A percentile compares a stretch with the other conserved stretches of the same genome.
These are phyloP conservation scores for Naematelia aurantialba DNA, from an alignment of 768 basidiomycete species.

Conservation along the genomic window DNA sequence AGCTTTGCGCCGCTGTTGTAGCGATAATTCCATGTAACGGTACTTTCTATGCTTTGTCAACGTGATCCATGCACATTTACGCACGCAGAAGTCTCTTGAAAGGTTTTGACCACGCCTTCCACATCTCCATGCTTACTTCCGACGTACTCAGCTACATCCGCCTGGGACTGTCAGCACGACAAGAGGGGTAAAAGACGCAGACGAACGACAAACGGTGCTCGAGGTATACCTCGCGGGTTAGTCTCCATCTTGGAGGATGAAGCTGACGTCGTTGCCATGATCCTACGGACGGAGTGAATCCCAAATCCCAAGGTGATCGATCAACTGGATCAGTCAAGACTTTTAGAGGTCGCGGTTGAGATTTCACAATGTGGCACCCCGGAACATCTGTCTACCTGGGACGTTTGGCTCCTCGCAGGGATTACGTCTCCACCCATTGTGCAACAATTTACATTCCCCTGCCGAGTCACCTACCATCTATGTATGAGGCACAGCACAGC, in stretches of 20 bases:
- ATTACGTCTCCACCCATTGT: too few species aligned
- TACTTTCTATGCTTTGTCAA: conserved; percentile 68
- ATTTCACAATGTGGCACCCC: too few species aligned
- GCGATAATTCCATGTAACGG: conserved; percentile 90
- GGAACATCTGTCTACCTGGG: too few species aligned
- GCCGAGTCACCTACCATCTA: too few species aligned
- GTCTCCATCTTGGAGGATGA: conserved; percentile 53
- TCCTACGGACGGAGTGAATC: neutral
- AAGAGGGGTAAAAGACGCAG: neutral
- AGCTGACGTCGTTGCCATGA: neutral
- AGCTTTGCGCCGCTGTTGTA: conserved; percentile 69
- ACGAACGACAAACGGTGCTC: conserved; percentile 88
- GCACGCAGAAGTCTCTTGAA: conserved; percentile 93
- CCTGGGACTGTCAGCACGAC: conserved; percentile 54
- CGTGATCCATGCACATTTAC: conserved; percentile 45
- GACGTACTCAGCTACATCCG: conserved; percentile 80
- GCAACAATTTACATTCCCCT: too few species aligned
- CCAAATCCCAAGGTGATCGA: neutral
- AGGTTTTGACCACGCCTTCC: conserved; percentile 69
- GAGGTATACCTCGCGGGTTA: conserved; percentile 89
- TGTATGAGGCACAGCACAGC: too few species aligned
- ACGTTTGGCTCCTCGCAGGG: too few species aligned
- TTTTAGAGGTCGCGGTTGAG: too few species aligned
- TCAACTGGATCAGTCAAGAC: neutral
- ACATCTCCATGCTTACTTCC: conserved; percentile 72